phyloP scores from a whole-genome alignment of 345 rosid species.

The Schrenkiella parvula region DNA sequence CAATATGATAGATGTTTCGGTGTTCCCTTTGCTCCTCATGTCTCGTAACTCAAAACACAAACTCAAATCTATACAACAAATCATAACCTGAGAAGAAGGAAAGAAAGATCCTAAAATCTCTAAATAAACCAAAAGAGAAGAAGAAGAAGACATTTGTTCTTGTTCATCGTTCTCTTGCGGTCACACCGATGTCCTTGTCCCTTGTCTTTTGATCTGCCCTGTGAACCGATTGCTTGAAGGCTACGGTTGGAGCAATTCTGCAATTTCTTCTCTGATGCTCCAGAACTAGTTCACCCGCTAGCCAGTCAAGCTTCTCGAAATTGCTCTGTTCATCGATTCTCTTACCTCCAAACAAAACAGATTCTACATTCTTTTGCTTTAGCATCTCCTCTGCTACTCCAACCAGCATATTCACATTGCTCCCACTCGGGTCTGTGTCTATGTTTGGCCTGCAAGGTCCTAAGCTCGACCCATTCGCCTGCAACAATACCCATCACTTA shows the following conservation, averaged over 20 bases:
- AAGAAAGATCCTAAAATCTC: constrained; percentile 11
- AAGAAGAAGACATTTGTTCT: neutral
- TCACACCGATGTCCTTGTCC: constrained; percentile 30
- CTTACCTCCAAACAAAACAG: constrained; percentile 83
- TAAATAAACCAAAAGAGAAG: neutral
- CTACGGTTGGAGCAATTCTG: constrained; percentile 97
- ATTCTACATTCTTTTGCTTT: constrained; percentile 94
- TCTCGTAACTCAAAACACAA: constrained; percentile 18
- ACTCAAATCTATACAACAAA: constrained; percentile 34
- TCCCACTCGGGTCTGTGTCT: constrained; percentile 63
- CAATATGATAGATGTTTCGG: constrained; percentile 9
- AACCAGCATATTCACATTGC: constrained; percentile 68
- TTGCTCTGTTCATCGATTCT: constrained; percentile 71
- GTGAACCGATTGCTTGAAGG: constrained; percentile 72
- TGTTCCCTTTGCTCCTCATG: constrained; percentile 8
- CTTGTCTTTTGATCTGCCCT: constrained; percentile 34
- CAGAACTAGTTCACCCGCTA: constrained; percentile 76
- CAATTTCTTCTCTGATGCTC: constrained; percentile 94
- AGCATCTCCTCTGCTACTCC: constrained; percentile 86
- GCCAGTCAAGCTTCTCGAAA: constrained; percentile 81
- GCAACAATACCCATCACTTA: constrained; percentile 20
- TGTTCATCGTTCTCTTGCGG: constrained; percentile 26
- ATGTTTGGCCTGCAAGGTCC: constrained; percentile 62
- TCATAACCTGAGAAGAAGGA: constrained; percentile 11
- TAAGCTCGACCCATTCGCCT: constrained; percentile 81